Percentiles rank a stretch among this genome's conserved stretches.
Conservation (phyloP, 1,284 basidiomycete species). For the Moesziomyces parantarcticus region DNA sequence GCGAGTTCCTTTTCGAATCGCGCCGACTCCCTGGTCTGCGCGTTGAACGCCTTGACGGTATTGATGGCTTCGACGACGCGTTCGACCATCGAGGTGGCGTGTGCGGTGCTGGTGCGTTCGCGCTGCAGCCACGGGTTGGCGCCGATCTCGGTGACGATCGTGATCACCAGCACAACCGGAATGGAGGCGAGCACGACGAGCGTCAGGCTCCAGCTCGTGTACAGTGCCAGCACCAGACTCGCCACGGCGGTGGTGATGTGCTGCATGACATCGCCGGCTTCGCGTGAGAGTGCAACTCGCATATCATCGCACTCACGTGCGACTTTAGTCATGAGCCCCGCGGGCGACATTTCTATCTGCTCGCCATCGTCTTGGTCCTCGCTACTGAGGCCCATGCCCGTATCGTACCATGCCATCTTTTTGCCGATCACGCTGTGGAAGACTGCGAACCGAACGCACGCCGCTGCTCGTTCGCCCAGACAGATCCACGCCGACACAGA, state of each 20-base stretch:
- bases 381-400: slow-evolving; percentile 40
- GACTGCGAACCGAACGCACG: slow-evolving; percentile 77
- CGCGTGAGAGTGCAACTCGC: slow-evolving; percentile 81
- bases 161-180: slow-evolving; percentile 80
- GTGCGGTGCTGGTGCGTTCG: slow-evolving; percentile 78
- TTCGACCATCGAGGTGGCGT: slow-evolving; percentile 81
- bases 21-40: slow-evolving; percentile 75
- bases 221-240: slow-evolving; percentile 83
- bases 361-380: slow-evolving; percentile 45
- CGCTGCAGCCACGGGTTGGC: slow-evolving; percentile 74
- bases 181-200: slow-evolving; percentile 90
- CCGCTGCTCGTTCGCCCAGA: slow-evolving; percentile 83
- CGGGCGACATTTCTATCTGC: slow-evolving; percentile 72
- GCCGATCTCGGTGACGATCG: slow-evolving; percentile 76
- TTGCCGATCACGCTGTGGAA: slow-evolving; percentile 78
- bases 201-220: slow-evolving; percentile 82
- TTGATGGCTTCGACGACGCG: slow-evolving; percentile 82
- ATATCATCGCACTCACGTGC: slow-evolving; percentile 94
- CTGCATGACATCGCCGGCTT: slow-evolving; percentile 81
- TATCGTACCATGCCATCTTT: slow-evolving; percentile 74
- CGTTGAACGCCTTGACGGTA: slow-evolving; percentile 97
- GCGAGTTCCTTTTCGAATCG: slow-evolving; percentile 71
- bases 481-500: slow-evolving; percentile 86
- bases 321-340: slow-evolving; percentile 93
- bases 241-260: slow-evolving; percentile 82